These are phyloP conservation scores for Nigrograna mackinnonii DNA, from an alignment of 2,329 filamentous ascomycete species.

Conservation along the genomic window DNA sequence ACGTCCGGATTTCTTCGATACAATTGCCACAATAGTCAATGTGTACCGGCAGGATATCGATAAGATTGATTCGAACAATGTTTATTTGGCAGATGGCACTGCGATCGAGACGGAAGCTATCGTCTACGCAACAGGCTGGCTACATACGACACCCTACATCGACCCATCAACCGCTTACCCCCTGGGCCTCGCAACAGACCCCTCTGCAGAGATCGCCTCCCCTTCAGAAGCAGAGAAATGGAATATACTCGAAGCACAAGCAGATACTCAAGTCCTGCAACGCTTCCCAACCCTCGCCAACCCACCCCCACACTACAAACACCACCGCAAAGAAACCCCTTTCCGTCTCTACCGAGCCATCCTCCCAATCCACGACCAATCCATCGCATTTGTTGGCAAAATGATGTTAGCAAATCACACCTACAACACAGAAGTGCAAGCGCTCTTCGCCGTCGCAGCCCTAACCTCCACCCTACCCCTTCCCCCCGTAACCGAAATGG, in stretches of 20 bases:
- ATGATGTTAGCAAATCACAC: constrained; percentile 25
- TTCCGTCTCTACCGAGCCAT: constrained; percentile 20
- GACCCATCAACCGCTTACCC: constrained; percentile 1
- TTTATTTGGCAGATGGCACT: constrained; percentile 13
- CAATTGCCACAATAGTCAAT: constrained; percentile 21
- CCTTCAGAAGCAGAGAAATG: constrained; percentile 7
- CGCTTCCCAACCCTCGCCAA: constrained; percentile 17
- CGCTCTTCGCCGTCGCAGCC: constrained; percentile 27
- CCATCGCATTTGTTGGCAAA: constrained; percentile 30
- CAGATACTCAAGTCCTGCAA: constrained; percentile 12
- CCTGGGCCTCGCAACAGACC: constrained; percentile 13
- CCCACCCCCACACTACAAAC: constrained; percentile 14
- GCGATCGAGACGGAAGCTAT: constrained; percentile 16
- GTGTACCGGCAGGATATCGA: constrained; percentile 22
- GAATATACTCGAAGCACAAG: constrained; percentile 10
- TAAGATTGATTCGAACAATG: constrained; percentile 4
- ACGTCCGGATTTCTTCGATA: constrained; percentile 23
- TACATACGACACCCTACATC: constrained; percentile 8
- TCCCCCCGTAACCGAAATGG: constrained; percentile 3
- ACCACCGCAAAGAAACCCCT: constrained; percentile 9
- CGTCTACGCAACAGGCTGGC: constrained; percentile 24
- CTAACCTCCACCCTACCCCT: constrained; percentile 16
- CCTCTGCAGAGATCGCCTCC: not conserved
- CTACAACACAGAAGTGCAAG: constrained; percentile 27
- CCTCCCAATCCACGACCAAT: constrained; percentile 21